These are phyloP conservation scores for Trichosporon inkin DNA, from an alignment of 1,284 basidiomycete genomes.

Conservation along the genomic window DNA sequence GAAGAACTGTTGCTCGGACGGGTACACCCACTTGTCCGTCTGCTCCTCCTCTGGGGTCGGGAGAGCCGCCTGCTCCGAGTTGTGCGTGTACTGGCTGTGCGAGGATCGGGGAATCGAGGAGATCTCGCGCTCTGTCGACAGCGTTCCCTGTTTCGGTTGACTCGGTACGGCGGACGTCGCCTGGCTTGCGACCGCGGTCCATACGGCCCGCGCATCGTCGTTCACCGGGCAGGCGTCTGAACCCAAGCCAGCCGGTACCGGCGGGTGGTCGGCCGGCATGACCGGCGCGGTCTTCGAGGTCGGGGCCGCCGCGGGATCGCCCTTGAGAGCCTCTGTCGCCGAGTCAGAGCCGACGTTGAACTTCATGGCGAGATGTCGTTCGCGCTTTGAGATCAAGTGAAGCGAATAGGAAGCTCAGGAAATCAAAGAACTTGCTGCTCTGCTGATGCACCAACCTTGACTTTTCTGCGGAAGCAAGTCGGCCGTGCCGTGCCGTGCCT, in stretches of 20 bases:
- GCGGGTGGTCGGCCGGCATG: constrained; percentile 23
- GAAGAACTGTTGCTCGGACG: constrained; percentile 97
- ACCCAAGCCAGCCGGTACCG: constrained; percentile 20
- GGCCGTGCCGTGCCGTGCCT: background rate
- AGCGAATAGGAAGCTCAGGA: background rate
- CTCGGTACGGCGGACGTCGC: constrained; percentile 36
- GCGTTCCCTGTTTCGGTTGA: constrained; percentile 23
- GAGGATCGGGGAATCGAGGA: constrained; percentile 76
- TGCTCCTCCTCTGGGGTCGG: constrained; percentile 50
- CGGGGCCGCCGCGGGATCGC: constrained; percentile 3
- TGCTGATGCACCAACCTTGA: background rate
- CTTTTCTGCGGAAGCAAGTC: constrained; percentile 17
- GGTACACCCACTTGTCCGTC: constrained; percentile 84
- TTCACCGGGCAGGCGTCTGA: constrained; percentile 68
- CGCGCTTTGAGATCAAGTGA: constrained; percentile 5
- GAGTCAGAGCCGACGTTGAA: constrained; percentile 7
- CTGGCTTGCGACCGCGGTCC: constrained; percentile 38
- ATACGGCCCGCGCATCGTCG: constrained; percentile 53
- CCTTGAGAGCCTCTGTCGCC: background rate
- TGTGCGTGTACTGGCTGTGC: constrained; percentile 20
- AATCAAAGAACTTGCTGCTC: background rate
- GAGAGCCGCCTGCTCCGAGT: constrained; percentile 16
- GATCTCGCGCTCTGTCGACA: constrained; percentile 62
- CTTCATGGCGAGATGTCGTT: background rate
- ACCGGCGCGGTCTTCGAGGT: background rate